Percentiles rank a stretch among this genome's conserved stretches.
Evolutionary conservation across 2,329 filamentous ascomycete genomes (phyloP).

Genomic region (Hypomyces rosellus): DNA sequence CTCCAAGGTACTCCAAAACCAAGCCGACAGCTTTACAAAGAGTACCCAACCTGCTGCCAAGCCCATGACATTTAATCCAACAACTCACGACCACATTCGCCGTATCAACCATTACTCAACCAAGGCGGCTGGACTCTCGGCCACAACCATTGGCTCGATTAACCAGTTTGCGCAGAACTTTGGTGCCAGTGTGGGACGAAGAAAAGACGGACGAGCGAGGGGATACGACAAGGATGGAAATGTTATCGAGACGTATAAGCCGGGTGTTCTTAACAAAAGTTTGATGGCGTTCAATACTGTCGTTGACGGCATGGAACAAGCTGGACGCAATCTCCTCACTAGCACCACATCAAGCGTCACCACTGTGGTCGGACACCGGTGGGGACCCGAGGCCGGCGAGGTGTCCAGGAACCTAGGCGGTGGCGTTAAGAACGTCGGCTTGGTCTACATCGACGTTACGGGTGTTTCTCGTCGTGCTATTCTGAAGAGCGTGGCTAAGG

Average conservation of each 20-base stretch:
- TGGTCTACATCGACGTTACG: conserved; percentile 95
- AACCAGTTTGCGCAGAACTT: conserved; percentile 82
- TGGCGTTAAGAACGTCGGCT: conserved; percentile 89
- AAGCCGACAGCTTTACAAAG: conserved; percentile 74
- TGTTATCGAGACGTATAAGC: conserved; percentile 64
- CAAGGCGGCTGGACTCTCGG: conserved; percentile 69
- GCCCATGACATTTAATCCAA: conserved; percentile 80
- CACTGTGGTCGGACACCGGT: conserved; percentile 82
- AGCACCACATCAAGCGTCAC: conserved; percentile 73
- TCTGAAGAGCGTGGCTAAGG: conserved; percentile 91
- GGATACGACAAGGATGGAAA: conserved; percentile 67
- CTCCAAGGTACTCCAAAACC: conserved; percentile 67
- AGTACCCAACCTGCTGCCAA: conserved; percentile 71
- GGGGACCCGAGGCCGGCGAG: conserved; percentile 76
- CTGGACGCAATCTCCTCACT: conserved; percentile 69
- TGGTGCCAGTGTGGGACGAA: conserved; percentile 61
- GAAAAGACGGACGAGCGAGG: conserved; percentile 46
- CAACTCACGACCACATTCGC: conserved; percentile 77
- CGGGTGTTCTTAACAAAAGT: conserved; percentile 88
- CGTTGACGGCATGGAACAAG: conserved; percentile 86
- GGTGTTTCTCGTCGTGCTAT: conserved; percentile 86
- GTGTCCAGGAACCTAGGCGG: conserved; percentile 70
- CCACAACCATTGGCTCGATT: conserved; percentile 82
- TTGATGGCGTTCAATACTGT: conserved; percentile 95
- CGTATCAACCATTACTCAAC: conserved; percentile 84